Base-by-base conservation (phyloP, 2,329 filamentous ascomycete species). In the Colletotrichum liaoningense region DNA sequence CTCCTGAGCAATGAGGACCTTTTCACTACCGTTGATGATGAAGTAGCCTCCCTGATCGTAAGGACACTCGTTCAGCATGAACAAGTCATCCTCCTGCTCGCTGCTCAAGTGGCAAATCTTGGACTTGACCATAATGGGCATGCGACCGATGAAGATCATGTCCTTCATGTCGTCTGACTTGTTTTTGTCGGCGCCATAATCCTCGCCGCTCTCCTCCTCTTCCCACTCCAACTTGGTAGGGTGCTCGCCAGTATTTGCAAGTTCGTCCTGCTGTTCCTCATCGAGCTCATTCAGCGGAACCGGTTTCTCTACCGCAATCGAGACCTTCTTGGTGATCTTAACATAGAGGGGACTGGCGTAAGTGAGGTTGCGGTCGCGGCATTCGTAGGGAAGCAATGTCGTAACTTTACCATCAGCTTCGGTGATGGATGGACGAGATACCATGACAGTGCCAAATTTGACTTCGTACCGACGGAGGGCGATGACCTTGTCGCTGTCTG, bases 41-140 rank as follows among this genome's bases (percentile, higher is more conserved):
- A 99, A 99, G 84, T 99, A 99, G 77, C 97, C 97, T 77, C 97
- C 97, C 80, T 98, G 97, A 80, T 99, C 97, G 83, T 98, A 99
- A 0, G 97, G 97, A 77, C 97, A 99, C 84, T 99, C 97, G 80
- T 98, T 98, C 83, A 97, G 92, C 59, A 94, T 89, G 81, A 97
- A 98, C 1, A 99, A 88, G 63, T 94, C 93, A 66, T 97, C 93
- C 76, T 98, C 96, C 62, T 91, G 90, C 80, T 97, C 91, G 77
- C 93, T 92, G 77, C 93, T 93, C 77, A 99, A 85, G 76, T 97
- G 94, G 83, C 97, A 99, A 78, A 97, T 97, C 83, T 96, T 94
- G 35, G 95, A 98, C 86, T 98, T 98, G 78, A 99, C 89, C 97
- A 99, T 99, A 80, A 98, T 95, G 3, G 97, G 97, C 78, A 99